Evolutionary conservation across 2,329 filamentous ascomycete genomes (phyloP).

Genomic region (Ophiostoma sp.): DNA sequence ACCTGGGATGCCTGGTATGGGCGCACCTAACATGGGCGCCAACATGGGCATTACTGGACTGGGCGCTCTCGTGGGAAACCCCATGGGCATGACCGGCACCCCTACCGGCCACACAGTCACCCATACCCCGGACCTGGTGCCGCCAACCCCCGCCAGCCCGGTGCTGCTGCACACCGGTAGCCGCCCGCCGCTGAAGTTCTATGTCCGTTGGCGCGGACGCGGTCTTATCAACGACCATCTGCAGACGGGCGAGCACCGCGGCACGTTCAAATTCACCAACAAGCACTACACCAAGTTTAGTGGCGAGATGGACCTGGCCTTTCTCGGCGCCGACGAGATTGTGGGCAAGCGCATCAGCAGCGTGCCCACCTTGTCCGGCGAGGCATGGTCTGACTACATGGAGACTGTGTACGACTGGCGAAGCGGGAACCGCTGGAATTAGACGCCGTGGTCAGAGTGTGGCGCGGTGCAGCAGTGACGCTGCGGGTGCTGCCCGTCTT

Average conservation of each 20-base stretch:
- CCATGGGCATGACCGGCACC: conserved; percentile 9
- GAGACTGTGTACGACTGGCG: conserved; percentile 28
- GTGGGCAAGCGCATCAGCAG: conserved; percentile 28
- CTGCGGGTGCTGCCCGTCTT: too few species aligned
- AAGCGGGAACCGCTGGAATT: conserved; percentile 24
- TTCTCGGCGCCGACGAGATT: conserved; percentile 28
- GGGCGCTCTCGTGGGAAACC: conserved; percentile 21
- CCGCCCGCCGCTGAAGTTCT: conserved; percentile 26
- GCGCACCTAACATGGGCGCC: conserved; percentile 17
- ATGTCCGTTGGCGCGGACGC: conserved; percentile 29
- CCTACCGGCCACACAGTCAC: background rate
- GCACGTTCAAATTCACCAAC: conserved; percentile 30
- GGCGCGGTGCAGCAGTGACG: too few species aligned
- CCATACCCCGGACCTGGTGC: background rate
- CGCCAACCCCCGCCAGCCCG: background rate
- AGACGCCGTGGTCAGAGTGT: background rate
- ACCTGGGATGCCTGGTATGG: conserved; percentile 20
- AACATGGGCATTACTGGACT: conserved; percentile 21
- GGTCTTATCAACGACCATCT: conserved; percentile 29
- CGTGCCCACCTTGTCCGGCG: conserved; percentile 23
- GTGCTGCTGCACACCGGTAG: conserved; percentile 18
- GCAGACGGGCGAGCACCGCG: conserved; percentile 26
- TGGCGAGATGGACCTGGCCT: conserved; percentile 28
- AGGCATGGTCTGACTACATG: conserved; percentile 29
- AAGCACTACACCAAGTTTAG: conserved; percentile 30